Evolutionary conservation across 75 land plant species (phyloP), one percentile per base, ranked within the genome.

Genomic region (Larix kaempferi): DNA sequence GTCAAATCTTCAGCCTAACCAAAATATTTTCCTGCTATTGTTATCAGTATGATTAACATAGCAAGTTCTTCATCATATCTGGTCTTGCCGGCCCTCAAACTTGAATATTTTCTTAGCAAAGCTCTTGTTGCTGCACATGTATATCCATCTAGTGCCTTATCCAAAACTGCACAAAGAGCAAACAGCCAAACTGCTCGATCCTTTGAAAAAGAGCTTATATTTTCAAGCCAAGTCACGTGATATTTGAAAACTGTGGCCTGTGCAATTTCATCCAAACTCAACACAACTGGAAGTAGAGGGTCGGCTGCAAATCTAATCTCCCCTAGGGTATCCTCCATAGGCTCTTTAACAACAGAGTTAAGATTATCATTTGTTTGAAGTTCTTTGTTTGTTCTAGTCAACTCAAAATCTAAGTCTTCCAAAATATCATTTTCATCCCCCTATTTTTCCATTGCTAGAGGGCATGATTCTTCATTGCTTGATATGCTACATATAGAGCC

Each of bases 1-100:
- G 44, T 41, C 44, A 41, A 5, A 41, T 66, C 65, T 41, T 88
- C 96, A 4, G 85, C 80, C 80, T 96, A 97, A 44, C 90, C 90
- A 82, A 94, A 96, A 78, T 90, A 94, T 37, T 84, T 84, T 25
- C 99, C 99, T 7, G 97, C 77, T 64, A 96, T 86, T 14, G 98
- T 85, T n/a, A 85, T 83, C 12, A 97, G 78, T 22, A 94, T 83
- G 71, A 91, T 97, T n/a, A 97, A 77, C 95, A 89, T 94, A 27
- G 87, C 79, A 29, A 94, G 90, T 74, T 94, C 94, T 52, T 89
- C 89, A 73, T 97, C 95, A 14, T 74, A 64, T 17, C 79, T 81
- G 3, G 84, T 59, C 74, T 84, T 89, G 14, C 23, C 62, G 35
- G 94, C 86, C 56, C 89, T 76, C 54, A 96, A 73, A 56, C 80